A percentile compares a stretch with the other conserved stretches of the same genome.
Conservation (phyloP, 371 early-diverging fungal species). For the Mortierella sp. region DNA sequence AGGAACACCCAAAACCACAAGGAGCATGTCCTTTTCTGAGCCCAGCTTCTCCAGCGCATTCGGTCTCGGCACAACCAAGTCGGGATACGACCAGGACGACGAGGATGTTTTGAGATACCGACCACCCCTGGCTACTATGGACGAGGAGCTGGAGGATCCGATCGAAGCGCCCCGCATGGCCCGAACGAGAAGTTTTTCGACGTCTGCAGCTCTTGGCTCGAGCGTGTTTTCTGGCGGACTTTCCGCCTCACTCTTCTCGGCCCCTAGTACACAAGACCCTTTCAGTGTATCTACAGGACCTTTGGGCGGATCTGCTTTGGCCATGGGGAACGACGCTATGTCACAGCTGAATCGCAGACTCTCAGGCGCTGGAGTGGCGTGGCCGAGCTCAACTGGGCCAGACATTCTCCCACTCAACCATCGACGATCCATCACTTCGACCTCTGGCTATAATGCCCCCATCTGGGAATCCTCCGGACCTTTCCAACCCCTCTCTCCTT, state of each 20-base stretch:
- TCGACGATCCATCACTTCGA: constrained; percentile 42
- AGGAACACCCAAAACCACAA: constrained; percentile 12
- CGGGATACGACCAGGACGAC: constrained; percentile 26
- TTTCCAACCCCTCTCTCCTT: constrained; percentile 20
- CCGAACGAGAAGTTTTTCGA: constrained; percentile 46
- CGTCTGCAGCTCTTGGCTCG: constrained; percentile 42
- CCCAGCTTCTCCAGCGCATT: constrained; percentile 30
- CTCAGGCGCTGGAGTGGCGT: constrained; percentile 26
- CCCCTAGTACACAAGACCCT: constrained; percentile 12
- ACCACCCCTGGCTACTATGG: constrained; percentile 50
- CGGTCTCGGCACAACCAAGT: constrained; percentile 21
- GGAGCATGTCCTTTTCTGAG: constrained; percentile 50
- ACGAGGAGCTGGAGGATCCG: constrained; percentile 45
- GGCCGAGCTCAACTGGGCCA: constrained; percentile 17
- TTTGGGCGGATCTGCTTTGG: constrained; percentile 8
- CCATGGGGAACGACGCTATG: constrained; percentile 5
- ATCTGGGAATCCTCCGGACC: constrained; percentile 43
- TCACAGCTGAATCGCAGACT: constrained; percentile 18
- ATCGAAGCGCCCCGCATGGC: constrained; percentile 27
- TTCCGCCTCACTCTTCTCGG: constrained; percentile 5
- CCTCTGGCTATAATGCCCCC: constrained; percentile 19
- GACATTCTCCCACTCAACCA: constrained; percentile 18
- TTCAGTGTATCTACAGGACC: constrained; percentile 8
- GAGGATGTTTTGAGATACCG: constrained; percentile 39
- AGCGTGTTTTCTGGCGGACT: constrained; percentile 19